These are phyloP conservation scores for Phascolomyces articulosus DNA, from an alignment of 371 early-diverging fungal genomes.

Conservation along the genomic window DNA sequence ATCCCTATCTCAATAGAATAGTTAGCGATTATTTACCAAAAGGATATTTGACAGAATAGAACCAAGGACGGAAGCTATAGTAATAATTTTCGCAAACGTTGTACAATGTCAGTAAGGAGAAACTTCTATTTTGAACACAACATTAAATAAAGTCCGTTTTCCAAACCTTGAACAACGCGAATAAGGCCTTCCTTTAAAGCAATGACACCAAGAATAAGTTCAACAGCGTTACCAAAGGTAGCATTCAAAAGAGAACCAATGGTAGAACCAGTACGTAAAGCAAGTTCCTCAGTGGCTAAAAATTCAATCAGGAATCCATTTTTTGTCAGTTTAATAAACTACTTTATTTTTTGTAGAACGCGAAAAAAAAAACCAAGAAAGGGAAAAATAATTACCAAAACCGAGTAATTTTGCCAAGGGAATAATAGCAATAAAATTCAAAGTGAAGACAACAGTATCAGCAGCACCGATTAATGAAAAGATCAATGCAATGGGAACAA, in stretches of 20 bases:
- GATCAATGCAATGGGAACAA: constrained; percentile 78
- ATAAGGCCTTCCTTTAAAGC: constrained; percentile 81
- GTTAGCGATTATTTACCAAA: constrained; percentile 36
- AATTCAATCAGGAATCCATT: not conserved
- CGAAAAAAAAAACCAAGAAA: no score
- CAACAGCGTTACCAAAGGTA: constrained; percentile 78
- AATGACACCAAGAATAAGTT: constrained; percentile 79
- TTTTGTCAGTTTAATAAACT: not conserved
- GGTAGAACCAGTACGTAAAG: constrained; percentile 38
- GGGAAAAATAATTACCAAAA: constrained; percentile 47
- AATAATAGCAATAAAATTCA: constrained; percentile 92
- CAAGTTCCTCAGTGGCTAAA: constrained; percentile 49
- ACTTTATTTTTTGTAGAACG: no score
- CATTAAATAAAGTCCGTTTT: not conserved
- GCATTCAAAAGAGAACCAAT: constrained; percentile 36
- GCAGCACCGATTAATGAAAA: constrained; percentile 60
- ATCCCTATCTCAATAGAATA: no score
- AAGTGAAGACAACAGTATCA: constrained; percentile 65
- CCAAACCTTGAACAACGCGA: constrained; percentile 78
- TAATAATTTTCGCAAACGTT: not conserved
- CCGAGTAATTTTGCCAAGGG: constrained; percentile 80
- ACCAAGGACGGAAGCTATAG: constrained; percentile 47
- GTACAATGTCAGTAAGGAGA: constrained; percentile 1
- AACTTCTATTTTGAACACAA: not conserved
- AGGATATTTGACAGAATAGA: constrained; percentile 52